phyloP scores from a whole-genome alignment of 192 early-diverging fungal genomes.

The Coemansia erecta region DNA sequence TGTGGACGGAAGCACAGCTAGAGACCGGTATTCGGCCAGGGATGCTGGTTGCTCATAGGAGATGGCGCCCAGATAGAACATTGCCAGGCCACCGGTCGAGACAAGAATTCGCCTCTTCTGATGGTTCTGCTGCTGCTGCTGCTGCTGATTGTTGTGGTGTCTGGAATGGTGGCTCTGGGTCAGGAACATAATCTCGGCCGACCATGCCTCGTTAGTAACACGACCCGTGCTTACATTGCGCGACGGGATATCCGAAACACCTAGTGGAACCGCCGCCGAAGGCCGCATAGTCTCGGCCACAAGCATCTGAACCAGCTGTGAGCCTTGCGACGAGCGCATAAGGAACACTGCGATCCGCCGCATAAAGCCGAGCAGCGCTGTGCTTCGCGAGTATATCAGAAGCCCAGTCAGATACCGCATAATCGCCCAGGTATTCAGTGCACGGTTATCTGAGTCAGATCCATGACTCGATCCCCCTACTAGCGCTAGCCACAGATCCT shows the following conservation, averaged over 20 bases:
- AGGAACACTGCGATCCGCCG: conserved; percentile 46
- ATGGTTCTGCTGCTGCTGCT: background rate
- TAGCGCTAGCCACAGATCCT: conserved; percentile 40
- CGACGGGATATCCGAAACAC: conserved; percentile 1
- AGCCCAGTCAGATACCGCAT: conserved; percentile 34
- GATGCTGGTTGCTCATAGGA: conserved; percentile 35
- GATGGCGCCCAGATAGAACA: conserved; percentile 44
- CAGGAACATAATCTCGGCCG: conserved; percentile 19
- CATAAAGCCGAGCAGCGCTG: conserved; percentile 23
- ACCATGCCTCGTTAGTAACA: conserved; percentile 30
- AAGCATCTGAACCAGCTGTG: conserved; percentile 20
- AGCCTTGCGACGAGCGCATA: conserved; percentile 41
- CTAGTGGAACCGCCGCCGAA: conserved; percentile 19
- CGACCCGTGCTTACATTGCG: conserved; percentile 14
- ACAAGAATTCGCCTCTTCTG: conserved; percentile 9
- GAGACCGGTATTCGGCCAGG: conserved; percentile 17
- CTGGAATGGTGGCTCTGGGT: background rate
- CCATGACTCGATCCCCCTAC: background rate
- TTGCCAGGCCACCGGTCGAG: conserved; percentile 30
- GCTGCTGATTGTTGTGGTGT: background rate
- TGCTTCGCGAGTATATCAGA: conserved; percentile 22
- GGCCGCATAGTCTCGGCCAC: conserved; percentile 28
- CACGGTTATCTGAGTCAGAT: background rate
- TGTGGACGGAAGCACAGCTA: conserved; percentile 29
- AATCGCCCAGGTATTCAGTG: conserved; percentile 30